Evolutionary conservation across 2,329 filamentous ascomycete genomes (phyloP).

Genomic region (Diaporthe humulicola): DNA sequence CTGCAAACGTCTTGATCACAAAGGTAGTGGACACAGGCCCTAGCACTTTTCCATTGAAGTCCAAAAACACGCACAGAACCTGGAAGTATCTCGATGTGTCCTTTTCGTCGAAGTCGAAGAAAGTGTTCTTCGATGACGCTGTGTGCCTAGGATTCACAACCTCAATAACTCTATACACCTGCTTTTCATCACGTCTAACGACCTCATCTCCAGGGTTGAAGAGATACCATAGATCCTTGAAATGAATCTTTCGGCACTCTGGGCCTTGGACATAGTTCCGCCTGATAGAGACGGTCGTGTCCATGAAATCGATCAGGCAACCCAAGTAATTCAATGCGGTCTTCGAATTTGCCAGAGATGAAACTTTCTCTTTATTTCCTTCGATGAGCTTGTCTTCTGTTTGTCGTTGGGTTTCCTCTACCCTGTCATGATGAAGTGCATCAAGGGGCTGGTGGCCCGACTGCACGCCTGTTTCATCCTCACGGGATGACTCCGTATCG

Average conservation of each 20-base stretch:
- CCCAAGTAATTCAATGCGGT: conserved; percentile 37
- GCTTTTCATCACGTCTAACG: conserved; percentile 36
- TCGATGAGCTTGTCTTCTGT: not conserved
- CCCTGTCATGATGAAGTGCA: not conserved
- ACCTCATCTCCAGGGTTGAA: conserved; percentile 47
- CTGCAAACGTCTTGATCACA: conserved; percentile 45
- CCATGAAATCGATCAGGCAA: conserved; percentile 42
- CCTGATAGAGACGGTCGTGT: conserved; percentile 35
- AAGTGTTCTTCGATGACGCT: not conserved
- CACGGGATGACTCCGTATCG: not conserved
- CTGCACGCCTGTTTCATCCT: too few relatives aligned
- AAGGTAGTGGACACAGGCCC: conserved; percentile 46
- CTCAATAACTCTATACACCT: conserved; percentile 45
- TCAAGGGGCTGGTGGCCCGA: not conserved
- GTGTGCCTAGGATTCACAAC: conserved; percentile 35
- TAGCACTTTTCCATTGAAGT: conserved; percentile 49
- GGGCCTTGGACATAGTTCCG: conserved; percentile 34
- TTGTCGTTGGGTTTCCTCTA: not conserved
- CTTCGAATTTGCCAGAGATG: not conserved
- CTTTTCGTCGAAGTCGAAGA: not conserved
- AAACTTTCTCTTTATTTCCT: not conserved
- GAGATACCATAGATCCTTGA: conserved; percentile 47
- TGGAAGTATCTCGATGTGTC: conserved; percentile 28
- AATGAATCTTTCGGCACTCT: conserved; percentile 39
- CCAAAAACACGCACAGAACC: conserved; percentile 44